Percentiles rank a stretch among this genome's conserved stretches.
phyloP scores from a whole-genome alignment of 2,329 filamentous ascomycete species.

The Colletotrichum limetticola region DNA sequence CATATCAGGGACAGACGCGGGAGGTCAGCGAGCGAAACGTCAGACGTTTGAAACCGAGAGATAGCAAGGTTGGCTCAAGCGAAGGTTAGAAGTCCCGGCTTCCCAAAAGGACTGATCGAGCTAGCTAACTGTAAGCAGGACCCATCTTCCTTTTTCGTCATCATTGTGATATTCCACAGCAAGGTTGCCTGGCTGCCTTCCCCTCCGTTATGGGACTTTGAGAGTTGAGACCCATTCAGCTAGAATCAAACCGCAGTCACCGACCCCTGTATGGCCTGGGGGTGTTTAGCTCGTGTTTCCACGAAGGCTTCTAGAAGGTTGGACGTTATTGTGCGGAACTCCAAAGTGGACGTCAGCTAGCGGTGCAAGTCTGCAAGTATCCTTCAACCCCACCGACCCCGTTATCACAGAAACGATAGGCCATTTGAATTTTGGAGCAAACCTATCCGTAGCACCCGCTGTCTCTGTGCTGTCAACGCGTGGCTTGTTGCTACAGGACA shows the following conservation, averaged over 20 bases:
- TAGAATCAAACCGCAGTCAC: not conserved
- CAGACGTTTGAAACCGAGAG: conserved; percentile 30
- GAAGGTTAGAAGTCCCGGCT: conserved; percentile 1
- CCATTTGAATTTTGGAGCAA: not conserved
- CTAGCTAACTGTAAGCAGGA: not conserved
- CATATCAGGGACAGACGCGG: conserved; percentile 2
- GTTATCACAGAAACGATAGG: not conserved
- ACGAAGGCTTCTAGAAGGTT: conserved; percentile 30
- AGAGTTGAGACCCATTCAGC: not conserved
- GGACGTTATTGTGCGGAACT: not conserved
- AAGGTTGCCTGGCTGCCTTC: not conserved
- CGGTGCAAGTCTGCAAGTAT: conserved; percentile 4
- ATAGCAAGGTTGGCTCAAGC: not conserved
- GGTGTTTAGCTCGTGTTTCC: conserved; percentile 5
- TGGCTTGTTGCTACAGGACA: too few species aligned
- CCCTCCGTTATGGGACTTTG: not conserved
- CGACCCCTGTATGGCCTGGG: not conserved
- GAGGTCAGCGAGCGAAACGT: conserved; percentile 26
- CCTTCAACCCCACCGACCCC: not conserved
- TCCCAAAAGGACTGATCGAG: not conserved
- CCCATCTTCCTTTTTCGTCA: not conserved
- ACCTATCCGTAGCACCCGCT: not conserved
- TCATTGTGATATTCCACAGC: not conserved
- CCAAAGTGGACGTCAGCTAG: not conserved
- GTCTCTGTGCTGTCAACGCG: not conserved